phyloP scores from a whole-genome alignment of 495 filamentous ascomycete genomes.

The Xylaria longipes region DNA sequence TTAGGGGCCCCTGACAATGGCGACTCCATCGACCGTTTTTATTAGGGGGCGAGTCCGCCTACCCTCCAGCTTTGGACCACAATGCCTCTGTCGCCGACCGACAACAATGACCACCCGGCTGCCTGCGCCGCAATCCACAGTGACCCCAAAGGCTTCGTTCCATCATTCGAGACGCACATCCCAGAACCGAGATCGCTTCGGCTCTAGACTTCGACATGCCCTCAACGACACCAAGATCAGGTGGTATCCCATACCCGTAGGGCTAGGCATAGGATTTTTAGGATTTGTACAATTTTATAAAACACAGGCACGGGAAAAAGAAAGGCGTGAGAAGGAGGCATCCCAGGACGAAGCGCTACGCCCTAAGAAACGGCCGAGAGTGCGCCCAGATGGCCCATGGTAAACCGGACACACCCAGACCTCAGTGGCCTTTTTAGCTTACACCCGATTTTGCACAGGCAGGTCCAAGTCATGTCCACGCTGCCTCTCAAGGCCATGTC shows the following conservation, averaged over 20 bases:
- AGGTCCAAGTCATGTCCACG: conserved; percentile 95
- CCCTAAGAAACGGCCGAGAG: conserved; percentile 70
- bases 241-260: conserved; percentile 97
- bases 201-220: conserved; percentile 48
- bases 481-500: conserved; percentile 93
- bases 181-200: conserved; percentile 49
- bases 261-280: conserved; percentile 84
- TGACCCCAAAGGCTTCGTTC: conserved; percentile 29
- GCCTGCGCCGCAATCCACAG: conserved; percentile 27
- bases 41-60: conserved; percentile 20
- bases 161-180: conserved; percentile 39
- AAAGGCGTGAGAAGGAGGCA: conserved; percentile 60
- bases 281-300: conserved; percentile 87
- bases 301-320: conserved; percentile 64
- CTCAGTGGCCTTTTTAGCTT: neutral
- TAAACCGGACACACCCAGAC: conserved; percentile 42
- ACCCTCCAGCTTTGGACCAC: conserved; percentile 19
- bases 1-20: neutral
- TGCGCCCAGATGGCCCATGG: conserved; percentile 90
- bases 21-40: conserved; percentile 16
- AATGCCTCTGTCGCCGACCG: conserved; percentile 32
- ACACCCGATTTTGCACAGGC: conserved; percentile 57
- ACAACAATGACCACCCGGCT: conserved; percentile 24
- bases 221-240: conserved; percentile 74
- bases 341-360: conserved; percentile 42